Evolutionary conservation across 1,284 basidiomycete species (phyloP), one percentile per base, ranked within the genome.

Genomic region (Puccinia coronata): DNA sequence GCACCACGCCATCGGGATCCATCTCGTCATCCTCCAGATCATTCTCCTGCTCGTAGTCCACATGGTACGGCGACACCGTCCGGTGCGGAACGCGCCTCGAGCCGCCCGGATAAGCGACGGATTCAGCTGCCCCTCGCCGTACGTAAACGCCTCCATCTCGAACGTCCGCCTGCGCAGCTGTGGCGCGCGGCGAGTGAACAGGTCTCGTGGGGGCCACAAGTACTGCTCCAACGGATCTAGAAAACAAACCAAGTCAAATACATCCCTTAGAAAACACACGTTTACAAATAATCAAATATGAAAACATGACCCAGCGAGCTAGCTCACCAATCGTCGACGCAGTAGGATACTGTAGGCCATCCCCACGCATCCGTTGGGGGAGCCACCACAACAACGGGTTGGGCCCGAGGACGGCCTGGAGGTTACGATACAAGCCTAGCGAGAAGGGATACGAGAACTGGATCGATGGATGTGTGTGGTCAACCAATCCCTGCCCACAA

Each of bases 401-500:
- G 0, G 41, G 39, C 0, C 85, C 85, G 18, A 86, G 55, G 11
- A 85, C 83, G 28, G 80, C 61, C 23, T 47, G 43, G 11, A 83
- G 43, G 57, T 86, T 86, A 28, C 82, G 20, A 57, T 51, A 43
- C 16, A 84, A 16, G 4, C 85, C 84, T 47, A 86, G 65, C 47
- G 84, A 82, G 70, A 85, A 86, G 11, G 85, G 85, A 82, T 84
- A 86, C n/a, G 82, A 79, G 59, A 84, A 74, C 80, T 83, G 55
- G 16, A 83, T 73, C 8, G 47, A 74, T 65, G n/a, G n/a, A n/a
- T n/a, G n/a, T n/a, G n/a, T n/a, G n/a, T 25, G 16, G 18, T 49
- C 55, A 77, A 41, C n/a, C 20, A 23, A 53, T n/a, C 53, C 23
- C n/a, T n/a, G n/a, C n/a, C n/a, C n/a, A n/a, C n/a, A n/a, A n/a